Percentiles rank a stretch among this genome's conserved stretches.
These are phyloP conservation scores for Nannizziopsis arthrosporioides DNA, from an alignment of 2,329 filamentous ascomycete genomes.

Conservation along the genomic window DNA sequence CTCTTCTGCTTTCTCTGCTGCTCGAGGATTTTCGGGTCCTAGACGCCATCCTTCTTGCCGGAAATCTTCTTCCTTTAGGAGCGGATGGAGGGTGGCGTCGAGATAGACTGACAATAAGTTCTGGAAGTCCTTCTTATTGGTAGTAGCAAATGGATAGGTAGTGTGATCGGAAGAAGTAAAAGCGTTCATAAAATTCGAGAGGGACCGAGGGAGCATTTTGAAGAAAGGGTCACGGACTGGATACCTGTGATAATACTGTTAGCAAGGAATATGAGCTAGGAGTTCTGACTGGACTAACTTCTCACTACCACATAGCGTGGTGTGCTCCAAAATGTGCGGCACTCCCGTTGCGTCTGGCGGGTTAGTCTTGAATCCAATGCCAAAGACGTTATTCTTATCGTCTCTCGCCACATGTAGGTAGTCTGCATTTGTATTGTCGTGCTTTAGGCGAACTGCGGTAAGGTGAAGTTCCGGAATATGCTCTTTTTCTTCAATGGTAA, in stretches of 20 bases:
- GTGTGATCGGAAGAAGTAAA: slow-evolving; percentile 95
- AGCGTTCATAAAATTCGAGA: slow-evolving; percentile 99
- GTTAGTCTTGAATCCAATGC: slow-evolving; percentile 98
- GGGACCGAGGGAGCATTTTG: slow-evolving; percentile 94
- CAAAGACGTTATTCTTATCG: slow-evolving; percentile 98
- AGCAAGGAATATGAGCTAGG: neutral
- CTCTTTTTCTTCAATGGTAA: slow-evolving; percentile 78
- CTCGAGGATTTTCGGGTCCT: slow-evolving; percentile 74
- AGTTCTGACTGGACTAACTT: slow-evolving; percentile 46
- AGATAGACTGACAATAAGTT: slow-evolving; percentile 96
- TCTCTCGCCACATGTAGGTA: slow-evolving; percentile 91
- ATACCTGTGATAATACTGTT: slow-evolving; percentile 47
- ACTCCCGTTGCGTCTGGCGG: slow-evolving; percentile 92
- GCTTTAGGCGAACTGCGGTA: slow-evolving; percentile 77
- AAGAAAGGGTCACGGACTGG: slow-evolving; percentile 99
- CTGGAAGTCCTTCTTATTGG: slow-evolving; percentile 86
- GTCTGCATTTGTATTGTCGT: slow-evolving; percentile 91
- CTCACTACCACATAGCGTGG: slow-evolving; percentile 86
- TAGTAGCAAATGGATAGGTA: slow-evolving; percentile 95
- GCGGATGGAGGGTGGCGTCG: slow-evolving; percentile 80
- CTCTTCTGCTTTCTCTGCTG: slow-evolving; percentile 39
- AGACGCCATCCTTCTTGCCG: slow-evolving; percentile 95
- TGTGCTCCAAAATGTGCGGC: slow-evolving; percentile 95
- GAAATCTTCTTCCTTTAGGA: slow-evolving; percentile 85
- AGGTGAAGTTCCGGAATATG: slow-evolving; percentile 89